Conservation (phyloP, 2,329 filamentous ascomycete genomes). For the Graphiopsis chlorocephala region DNA sequence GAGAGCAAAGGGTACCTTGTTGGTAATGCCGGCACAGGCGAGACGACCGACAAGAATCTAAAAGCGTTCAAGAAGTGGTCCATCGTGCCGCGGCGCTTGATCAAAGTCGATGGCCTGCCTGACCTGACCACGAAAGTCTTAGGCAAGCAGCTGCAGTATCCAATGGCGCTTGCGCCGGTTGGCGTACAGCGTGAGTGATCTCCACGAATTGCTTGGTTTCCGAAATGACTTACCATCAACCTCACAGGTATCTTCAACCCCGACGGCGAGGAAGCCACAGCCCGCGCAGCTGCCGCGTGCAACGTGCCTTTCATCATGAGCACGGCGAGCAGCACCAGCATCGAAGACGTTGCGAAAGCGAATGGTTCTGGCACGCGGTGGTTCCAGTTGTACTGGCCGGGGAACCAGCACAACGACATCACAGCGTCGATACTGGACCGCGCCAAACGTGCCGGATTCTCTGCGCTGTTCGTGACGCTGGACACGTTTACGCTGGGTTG, state of each 20-base stretch:
- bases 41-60: constrained; percentile 31
- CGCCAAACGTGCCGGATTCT: constrained; percentile 46
- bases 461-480: constrained; percentile 7
- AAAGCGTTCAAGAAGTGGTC: constrained; percentile 19
- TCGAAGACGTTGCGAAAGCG: constrained; percentile 64
- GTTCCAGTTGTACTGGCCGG: constrained; percentile 76
- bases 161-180: constrained; percentile 55
- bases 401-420: constrained; percentile 61
- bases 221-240: too few species aligned
- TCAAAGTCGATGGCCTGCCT: constrained; percentile 15
- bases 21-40: constrained; percentile 33
- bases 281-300: constrained; percentile 29
- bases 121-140: constrained; percentile 23
- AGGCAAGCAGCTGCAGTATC: constrained; percentile 32
- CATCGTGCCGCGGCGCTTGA: constrained; percentile 19
- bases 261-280: constrained; percentile 3
- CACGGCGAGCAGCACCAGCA: constrained; percentile 60
- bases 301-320: constrained; percentile 65
- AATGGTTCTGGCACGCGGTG: constrained; percentile 55
- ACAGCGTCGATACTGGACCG: constrained; percentile 62
- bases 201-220: too few species aligned
- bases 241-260: too few species aligned
- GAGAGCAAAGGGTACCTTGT: constrained; percentile 36
- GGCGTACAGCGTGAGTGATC: constrained; percentile 13
- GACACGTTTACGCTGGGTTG: constrained; percentile 52